A percentile compares a stretch with the other conserved stretches of the same genome.
Evolutionary conservation across 345 rosid genomes (phyloP).

Genomic region (Viola odorata): DNA sequence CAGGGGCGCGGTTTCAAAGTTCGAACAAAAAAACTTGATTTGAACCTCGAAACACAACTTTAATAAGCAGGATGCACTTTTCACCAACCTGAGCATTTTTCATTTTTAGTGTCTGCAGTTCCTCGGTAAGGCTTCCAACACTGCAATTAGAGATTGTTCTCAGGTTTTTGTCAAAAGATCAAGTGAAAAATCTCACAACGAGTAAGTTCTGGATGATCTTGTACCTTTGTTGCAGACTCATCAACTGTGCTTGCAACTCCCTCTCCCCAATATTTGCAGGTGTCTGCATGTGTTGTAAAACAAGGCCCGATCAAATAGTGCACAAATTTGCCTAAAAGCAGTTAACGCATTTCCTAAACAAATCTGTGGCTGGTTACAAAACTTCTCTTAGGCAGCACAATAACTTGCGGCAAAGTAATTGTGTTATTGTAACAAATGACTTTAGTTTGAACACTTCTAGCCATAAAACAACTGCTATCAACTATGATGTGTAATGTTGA

Average conservation of each 20-base stretch:
- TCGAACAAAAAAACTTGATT: too few relatives aligned
- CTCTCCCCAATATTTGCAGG: conserved; percentile 54
- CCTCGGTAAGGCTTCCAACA: conserved; percentile 60
- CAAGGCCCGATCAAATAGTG: not conserved
- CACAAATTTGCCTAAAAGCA: not conserved
- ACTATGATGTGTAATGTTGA: not conserved
- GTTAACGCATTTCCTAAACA: not conserved
- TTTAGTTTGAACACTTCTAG: not conserved
- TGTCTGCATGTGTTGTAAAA: conserved; percentile 38
- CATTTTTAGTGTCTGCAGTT: conserved; percentile 66
- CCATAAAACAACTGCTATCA: not conserved
- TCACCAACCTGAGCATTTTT: conserved; percentile 66
- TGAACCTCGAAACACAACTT: not conserved
- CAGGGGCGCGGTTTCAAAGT: too few relatives aligned
- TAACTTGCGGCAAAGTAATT: not conserved
- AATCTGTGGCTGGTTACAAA: not conserved
- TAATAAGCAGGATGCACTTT: not conserved
- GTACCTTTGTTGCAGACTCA: conserved; percentile 77
- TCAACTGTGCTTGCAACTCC: conserved; percentile 67
- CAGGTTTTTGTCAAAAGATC: conserved; percentile 6
- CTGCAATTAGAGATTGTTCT: conserved; percentile 40
- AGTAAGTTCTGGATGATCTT: not conserved
- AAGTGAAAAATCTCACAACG: not conserved
- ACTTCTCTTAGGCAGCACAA: not conserved
- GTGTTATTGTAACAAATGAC: not conserved